Evolutionary conservation across 2,329 filamentous ascomycete species (phyloP).

Genomic region (Plenodomus tracheiphilus): DNA sequence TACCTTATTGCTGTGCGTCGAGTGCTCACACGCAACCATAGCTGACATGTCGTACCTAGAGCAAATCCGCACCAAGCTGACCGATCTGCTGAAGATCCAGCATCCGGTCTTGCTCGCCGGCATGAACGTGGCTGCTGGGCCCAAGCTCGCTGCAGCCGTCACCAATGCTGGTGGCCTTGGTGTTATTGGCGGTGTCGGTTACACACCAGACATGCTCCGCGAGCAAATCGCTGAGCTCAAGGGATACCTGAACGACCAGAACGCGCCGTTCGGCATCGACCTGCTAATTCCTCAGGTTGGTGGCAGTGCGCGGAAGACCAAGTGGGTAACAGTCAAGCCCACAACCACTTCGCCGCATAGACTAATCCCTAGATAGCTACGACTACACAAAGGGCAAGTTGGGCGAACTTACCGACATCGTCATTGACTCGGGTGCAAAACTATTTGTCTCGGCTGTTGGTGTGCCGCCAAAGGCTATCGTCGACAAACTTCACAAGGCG

Average conservation of each 20-base stretch:
- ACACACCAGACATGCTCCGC: conserved; percentile 94
- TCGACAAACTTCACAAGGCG: conserved; percentile 84
- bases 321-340: conserved; percentile 55
- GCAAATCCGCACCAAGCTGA: conserved; percentile 86
- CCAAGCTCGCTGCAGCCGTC: conserved; percentile 93
- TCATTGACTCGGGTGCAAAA: conserved; percentile 88
- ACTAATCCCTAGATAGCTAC: conserved; percentile 64
- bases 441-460: conserved; percentile 97
- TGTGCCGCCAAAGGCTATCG: conserved; percentile 83
- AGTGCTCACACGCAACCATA: conserved; percentile 22
- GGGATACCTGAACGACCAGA: conserved; percentile 83
- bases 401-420: conserved; percentile 82
- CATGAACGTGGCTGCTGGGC: conserved; percentile 98
- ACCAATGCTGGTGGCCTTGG: conserved; percentile 96
- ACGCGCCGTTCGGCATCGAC: conserved; percentile 92
- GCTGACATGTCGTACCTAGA: conserved; percentile 60
- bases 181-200: conserved; percentile 93
- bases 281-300: conserved; percentile 92
- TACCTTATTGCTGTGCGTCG: conserved; percentile 6
- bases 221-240: conserved; percentile 97
- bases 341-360: background rate
- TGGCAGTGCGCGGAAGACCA: conserved; percentile 92
- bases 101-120: conserved; percentile 94
- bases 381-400: conserved; percentile 99
- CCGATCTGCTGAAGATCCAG: conserved; percentile 96